Base-by-base conservation (phyloP, 768 basidiomycete genomes). In the Mycena amicta region DNA sequence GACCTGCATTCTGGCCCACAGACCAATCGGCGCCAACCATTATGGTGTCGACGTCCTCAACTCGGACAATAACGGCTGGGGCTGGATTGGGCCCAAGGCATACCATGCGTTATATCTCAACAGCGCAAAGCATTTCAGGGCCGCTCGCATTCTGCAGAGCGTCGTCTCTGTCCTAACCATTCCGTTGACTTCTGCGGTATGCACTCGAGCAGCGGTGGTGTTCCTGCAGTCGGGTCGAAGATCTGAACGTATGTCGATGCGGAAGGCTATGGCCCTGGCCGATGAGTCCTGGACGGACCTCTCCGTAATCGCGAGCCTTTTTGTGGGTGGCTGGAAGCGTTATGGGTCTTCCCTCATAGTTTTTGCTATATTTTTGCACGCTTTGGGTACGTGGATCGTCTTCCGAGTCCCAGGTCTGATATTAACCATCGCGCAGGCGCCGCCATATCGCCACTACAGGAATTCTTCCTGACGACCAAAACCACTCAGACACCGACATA, bases 361-460 rank as follows among this genome's bases (percentile, higher is more conserved):
- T 53, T 40, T 31, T 2, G 57, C 52, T 49, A 53, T 59, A 22
- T 33, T 59, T 15, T 31, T 59, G 47, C 52, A 53, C 47, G 33
- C 33, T 15, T 52, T 59, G 27, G 57, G 57, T 59, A 31, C 51
- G 29, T 13, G 25, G 20, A 47, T 28, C 53, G 30, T 27, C 27
- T 28, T 40, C 52, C 13, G 8, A 45, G 30, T 40, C 22, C 43
- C 37, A 29, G 8, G 33, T 37, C 18, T 8, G 33, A 18, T 33
- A 20, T 37, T 50, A 22, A 53, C 39, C 26, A 18, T 47, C 23
- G 50, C 40, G 20, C 52, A 59, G 57, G 57, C 25, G 47, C 22
- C 53, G 40, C 45, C 31, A 59, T 59, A 25, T 27, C 57, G 26
- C 57, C 57, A 23, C 57, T 59, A 28, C 57, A 59, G 57, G 39